Percentiles rank a stretch among this genome's conserved stretches.
Conservation (phyloP, 2,329 filamentous ascomycete species). For the Microcera coccophila region DNA sequence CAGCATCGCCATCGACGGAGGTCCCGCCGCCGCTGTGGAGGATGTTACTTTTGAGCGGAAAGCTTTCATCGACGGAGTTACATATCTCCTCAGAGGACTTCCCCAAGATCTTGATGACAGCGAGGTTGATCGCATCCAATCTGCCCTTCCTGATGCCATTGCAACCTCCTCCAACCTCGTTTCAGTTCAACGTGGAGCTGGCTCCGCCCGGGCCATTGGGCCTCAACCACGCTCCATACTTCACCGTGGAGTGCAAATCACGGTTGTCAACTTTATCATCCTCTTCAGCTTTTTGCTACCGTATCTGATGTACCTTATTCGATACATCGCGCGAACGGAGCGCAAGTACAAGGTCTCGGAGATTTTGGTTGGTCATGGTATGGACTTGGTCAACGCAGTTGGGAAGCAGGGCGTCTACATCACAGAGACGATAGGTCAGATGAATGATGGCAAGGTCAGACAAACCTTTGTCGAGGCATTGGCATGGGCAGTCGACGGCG, state of each 20-base stretch:
- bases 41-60: conserved; percentile 45
- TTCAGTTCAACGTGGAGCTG: conserved; percentile 2
- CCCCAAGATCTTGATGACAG: conserved; percentile 53
- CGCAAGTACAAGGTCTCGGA: conserved; percentile 66
- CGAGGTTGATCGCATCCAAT: conserved; percentile 43
- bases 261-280: conserved; percentile 57
- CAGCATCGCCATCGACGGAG: conserved; percentile 27
- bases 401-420: conserved; percentile 54
- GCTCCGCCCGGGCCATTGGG: background rate
- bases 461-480: conserved; percentile 52
- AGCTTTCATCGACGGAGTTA: conserved; percentile 60
- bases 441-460: conserved; percentile 64
- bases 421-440: conserved; percentile 52
- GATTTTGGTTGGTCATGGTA: conserved; percentile 63
- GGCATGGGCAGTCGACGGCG: conserved; percentile 59
- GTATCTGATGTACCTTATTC: conserved; percentile 53
- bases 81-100: conserved; percentile 61
- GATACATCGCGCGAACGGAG: conserved; percentile 58
- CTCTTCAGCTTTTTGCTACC: conserved; percentile 58
- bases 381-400: conserved; percentile 56
- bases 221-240: conserved; percentile 44
- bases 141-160: conserved; percentile 23
- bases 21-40: conserved; percentile 20
- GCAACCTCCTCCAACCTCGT: conserved; percentile 1
- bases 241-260: conserved; percentile 54